These are phyloP conservation scores for Circinella umbellata DNA, from an alignment of 371 early-diverging fungal genomes.

Conservation along the genomic window DNA sequence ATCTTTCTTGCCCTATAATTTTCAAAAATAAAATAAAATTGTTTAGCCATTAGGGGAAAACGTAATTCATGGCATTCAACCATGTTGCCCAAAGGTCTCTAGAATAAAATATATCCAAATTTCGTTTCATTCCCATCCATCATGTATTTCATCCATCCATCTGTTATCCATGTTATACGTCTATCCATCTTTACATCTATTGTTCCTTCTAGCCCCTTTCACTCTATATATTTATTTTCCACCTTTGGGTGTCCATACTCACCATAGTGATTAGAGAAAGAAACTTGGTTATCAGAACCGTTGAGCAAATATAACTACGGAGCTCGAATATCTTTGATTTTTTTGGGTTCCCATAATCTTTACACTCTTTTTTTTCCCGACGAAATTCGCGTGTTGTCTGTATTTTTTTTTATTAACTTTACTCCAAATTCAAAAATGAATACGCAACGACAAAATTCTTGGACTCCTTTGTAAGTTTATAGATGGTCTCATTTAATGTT, in stretches of 20 bases:
- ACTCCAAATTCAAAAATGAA: background rate
- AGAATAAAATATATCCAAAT: background rate
- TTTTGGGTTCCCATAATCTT: background rate
- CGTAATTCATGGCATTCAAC: too few species aligned
- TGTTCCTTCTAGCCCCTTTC: background rate
- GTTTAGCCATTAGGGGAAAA: background rate
- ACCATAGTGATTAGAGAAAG: slow-evolving; percentile 24
- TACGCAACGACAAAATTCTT: background rate
- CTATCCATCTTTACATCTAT: slow-evolving; percentile 19
- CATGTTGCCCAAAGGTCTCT: too few species aligned
- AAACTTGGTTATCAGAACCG: background rate
- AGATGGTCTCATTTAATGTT: background rate
- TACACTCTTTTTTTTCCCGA: background rate
- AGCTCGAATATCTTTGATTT: background rate
- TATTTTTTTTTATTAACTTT: background rate
- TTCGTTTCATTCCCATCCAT: background rate
- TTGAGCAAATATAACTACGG: background rate
- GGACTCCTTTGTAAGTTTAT: background rate
- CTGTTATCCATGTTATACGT: background rate
- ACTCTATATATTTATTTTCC: background rate
- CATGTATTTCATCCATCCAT: background rate
- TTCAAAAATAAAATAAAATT: too few species aligned
- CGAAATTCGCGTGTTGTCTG: background rate
- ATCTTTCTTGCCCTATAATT: slow-evolving; percentile 67
- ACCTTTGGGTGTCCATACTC: slow-evolving; percentile 16